Base-by-base conservation (phyloP, 345 rosid genomes). In the Gossypium ekmanianum region DNA sequence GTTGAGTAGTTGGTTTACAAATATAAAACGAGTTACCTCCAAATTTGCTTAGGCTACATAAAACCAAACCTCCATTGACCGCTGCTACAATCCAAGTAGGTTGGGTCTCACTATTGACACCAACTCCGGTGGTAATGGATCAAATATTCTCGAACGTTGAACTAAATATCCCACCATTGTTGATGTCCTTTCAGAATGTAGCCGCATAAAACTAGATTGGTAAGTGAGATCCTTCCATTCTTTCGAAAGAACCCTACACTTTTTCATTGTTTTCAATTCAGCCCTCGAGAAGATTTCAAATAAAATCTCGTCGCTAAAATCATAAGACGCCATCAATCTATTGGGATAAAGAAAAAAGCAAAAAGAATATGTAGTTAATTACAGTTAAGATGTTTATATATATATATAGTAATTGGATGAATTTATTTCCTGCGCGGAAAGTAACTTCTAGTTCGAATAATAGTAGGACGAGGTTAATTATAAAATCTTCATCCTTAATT, bases 1-100 rank as follows among this genome's bases (percentile, higher is more conserved):
- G 39, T 3, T 29, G 39, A 68, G 7, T 84, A 9, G 44, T 55
- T 0, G 81, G 83, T 39, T 84, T 84, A 47, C 82, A 81, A 14
- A 84, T 72, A 61, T 68, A 80, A 55, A 70, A 66, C 4, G 8
- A 77, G 6, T 71, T 13, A 14, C 22, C 20, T 1, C 5, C 10
- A 27, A 1, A 8, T 1, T 3, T 0, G 17, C 22, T 34, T 29
- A n/a, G 9, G 34, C 75, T 12, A 3, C 77, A 77, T 4, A 75
- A 18, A 54, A 79, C 10, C 14, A 79, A 3, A 10, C 79, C 74
- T 58, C 7, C 11, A 10, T 11, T 10, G 11, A 11, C 44, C 2
- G 41, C 20, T 18, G 65, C 65, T 4, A 57, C 54, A 45, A 72
- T 72, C 3, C 14, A 29, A 29, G 39, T 4, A 29, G 39, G 39